These are phyloP conservation scores for Chrysochromulina parva DNA, from an alignment of 78 protist species.

Conservation along the genomic window DNA sequence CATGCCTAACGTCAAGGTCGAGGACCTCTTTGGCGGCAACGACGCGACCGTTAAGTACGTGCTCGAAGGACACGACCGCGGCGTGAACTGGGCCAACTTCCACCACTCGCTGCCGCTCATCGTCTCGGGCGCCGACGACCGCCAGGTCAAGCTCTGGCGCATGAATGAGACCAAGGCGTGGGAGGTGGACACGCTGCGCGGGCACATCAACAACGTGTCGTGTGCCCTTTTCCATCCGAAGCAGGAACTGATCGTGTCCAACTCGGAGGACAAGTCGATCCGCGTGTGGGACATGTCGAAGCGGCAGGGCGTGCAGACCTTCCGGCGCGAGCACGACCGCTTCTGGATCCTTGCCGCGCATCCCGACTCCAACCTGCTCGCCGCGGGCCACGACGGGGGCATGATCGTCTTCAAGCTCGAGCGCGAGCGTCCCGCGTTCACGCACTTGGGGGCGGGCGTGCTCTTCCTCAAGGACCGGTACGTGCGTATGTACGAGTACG, in stretches of 20 bases:
- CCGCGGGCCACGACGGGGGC: conserved; percentile 96
- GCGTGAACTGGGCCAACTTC: conserved; percentile 99
- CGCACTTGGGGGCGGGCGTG: background rate
- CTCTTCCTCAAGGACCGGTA: conserved; percentile 65
- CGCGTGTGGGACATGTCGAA: conserved; percentile 96
- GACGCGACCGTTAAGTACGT: conserved; percentile 75
- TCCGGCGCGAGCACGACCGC: conserved; percentile 94
- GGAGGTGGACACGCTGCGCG: conserved; percentile 91
- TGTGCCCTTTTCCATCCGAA: conserved; percentile 95
- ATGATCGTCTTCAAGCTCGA: conserved; percentile 92
- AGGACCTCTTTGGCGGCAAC: conserved; percentile 25
- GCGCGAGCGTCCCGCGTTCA: conserved; percentile 45
- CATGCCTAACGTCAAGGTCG: background rate
- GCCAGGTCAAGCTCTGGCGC: conserved; percentile 92
- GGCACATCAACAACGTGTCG: conserved; percentile 95
- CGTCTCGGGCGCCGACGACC: conserved; percentile 96
- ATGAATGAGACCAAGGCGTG: conserved; percentile 81
- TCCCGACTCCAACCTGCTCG: conserved; percentile 85
- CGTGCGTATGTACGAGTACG: conserved; percentile 73
- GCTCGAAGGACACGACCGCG: conserved; percentile 80
- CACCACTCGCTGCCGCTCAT: conserved; percentile 90
- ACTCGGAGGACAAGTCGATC: conserved; percentile 95
- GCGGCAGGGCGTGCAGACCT: conserved; percentile 72
- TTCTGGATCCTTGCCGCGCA: conserved; percentile 96
- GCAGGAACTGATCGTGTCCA: conserved; percentile 74